phyloP scores from a whole-genome alignment of 495 filamentous ascomycete species.

The Penicillium dipodomyicola region DNA sequence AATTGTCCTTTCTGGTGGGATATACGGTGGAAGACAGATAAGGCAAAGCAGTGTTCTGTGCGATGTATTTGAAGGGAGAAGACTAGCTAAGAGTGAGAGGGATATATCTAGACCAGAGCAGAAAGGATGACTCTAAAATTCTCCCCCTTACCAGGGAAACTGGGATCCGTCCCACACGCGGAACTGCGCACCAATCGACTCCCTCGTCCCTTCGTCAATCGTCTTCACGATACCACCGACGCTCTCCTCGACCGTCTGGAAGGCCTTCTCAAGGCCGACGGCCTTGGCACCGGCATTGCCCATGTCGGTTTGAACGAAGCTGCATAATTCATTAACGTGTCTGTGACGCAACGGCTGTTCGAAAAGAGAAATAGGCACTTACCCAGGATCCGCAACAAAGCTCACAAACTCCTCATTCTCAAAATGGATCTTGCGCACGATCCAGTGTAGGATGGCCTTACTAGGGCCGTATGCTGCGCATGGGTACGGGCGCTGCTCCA shows the following conservation, averaged over 20 bases:
- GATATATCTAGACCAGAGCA: no score
- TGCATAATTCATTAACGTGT: constrained; percentile 30
- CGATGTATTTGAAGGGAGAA: no score
- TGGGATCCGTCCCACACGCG: constrained; percentile 1
- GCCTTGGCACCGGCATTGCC: constrained; percentile 39
- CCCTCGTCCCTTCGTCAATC: constrained; percentile 22
- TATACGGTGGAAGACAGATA: no score
- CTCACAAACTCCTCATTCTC: constrained; percentile 39
- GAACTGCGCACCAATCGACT: background rate
- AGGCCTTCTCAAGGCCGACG: constrained; percentile 37
- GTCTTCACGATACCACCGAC: constrained; percentile 36
- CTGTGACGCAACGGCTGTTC: background rate
- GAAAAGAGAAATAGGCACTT: background rate
- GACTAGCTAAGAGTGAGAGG: no score
- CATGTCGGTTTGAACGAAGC: constrained; percentile 47
- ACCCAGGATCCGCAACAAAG: constrained; percentile 34
- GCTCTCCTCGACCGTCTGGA: constrained; percentile 33
- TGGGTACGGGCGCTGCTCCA: constrained; percentile 21
- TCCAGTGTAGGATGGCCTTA: constrained; percentile 42
- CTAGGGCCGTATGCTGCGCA: constrained; percentile 38
- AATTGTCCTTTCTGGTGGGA: no score
- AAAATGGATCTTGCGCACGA: constrained; percentile 33
- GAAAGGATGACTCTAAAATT: background rate
- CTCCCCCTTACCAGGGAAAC: background rate
- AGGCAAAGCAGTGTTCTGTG: no score